Evolutionary conservation across 75 land plant genomes (phyloP).

Genomic region (Pinus albicaulis): DNA sequence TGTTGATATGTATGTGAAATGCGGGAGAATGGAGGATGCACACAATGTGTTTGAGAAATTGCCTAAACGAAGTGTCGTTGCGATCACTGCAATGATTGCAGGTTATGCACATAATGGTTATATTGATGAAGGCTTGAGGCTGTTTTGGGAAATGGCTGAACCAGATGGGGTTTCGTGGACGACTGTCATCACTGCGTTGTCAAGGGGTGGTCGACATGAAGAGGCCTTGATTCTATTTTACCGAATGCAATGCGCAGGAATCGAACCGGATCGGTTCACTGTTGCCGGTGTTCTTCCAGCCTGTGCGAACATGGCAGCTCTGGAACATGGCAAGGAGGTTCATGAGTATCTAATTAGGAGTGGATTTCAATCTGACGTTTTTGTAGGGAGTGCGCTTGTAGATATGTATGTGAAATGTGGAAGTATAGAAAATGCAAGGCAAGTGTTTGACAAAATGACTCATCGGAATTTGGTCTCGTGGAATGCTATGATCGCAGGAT

Average conservation of each 20-base stretch:
- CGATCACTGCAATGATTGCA: slow-evolving; percentile 17
- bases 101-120: slow-evolving; percentile 18
- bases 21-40: slow-evolving; percentile 13
- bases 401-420: slow-evolving; percentile 71
- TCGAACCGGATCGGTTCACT: too few species aligned
- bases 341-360: too few species aligned
- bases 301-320: too few species aligned
- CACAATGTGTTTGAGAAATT: background rate
- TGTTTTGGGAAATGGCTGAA: slow-evolving; percentile 19
- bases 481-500: slow-evolving; percentile 29
- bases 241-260: too few species aligned
- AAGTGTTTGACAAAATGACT: slow-evolving; percentile 19
- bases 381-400: slow-evolving; percentile 43
- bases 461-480: slow-evolving; percentile 33
- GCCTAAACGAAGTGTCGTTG: slow-evolving; percentile 2
- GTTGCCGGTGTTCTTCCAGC: too few species aligned
- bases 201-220: too few species aligned
- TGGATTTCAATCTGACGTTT: too few species aligned
- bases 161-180: too few species aligned
- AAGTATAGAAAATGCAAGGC: slow-evolving; percentile 32
- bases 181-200: too few species aligned
- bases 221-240: too few species aligned
- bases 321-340: too few species aligned
- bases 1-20: slow-evolving; percentile 14
- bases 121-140: background rate